Conservation (phyloP, 2,329 filamentous ascomycete genomes). For the Colletotrichum abscissum region DNA sequence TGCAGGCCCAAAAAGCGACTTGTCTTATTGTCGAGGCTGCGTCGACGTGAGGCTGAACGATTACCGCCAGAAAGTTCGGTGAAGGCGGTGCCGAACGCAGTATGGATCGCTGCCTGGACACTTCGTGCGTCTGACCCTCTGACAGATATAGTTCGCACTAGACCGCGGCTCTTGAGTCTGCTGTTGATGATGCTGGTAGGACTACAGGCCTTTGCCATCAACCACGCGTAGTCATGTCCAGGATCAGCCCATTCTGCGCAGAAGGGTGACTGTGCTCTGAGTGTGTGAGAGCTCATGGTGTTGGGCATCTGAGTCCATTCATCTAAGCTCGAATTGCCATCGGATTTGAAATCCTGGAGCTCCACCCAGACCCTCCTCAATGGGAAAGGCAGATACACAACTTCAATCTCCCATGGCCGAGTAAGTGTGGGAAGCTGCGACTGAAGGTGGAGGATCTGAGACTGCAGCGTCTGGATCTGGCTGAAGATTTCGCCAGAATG, state of each 20-base stretch:
- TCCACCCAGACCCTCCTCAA: conserved; percentile 67
- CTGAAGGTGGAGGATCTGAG: conserved; percentile 67
- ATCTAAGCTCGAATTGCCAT: conserved; percentile 50
- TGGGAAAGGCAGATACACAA: conserved; percentile 79
- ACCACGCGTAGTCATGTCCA: conserved; percentile 66
- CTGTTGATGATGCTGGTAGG: conserved; percentile 72
- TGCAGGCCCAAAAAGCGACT: conserved; percentile 69
- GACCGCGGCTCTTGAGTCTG: conserved; percentile 79
- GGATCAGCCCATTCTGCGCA: conserved; percentile 59
- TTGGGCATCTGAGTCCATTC: conserved; percentile 68
- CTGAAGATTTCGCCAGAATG: conserved; percentile 59
- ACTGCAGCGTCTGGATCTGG: conserved; percentile 62
- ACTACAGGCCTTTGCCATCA: conserved; percentile 76
- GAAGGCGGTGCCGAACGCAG: conserved; percentile 70
- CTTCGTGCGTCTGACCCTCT: conserved; percentile 74
- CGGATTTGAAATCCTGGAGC: conserved; percentile 58
- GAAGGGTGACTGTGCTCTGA: conserved; percentile 61
- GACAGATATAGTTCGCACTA: conserved; percentile 73
- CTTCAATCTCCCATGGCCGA: conserved; percentile 79
- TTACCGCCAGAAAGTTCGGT: conserved; percentile 48
- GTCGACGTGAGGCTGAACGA: conserved; percentile 26
- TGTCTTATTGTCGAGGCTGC: conserved; percentile 46
- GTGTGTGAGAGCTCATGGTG: conserved; percentile 55
- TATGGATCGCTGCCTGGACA: conserved; percentile 71
- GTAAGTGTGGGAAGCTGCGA: conserved; percentile 69